Percentiles rank a stretch among this genome's conserved stretches.
phyloP scores from a whole-genome alignment of 441 rosid species.

The Geranium incanum region DNA sequence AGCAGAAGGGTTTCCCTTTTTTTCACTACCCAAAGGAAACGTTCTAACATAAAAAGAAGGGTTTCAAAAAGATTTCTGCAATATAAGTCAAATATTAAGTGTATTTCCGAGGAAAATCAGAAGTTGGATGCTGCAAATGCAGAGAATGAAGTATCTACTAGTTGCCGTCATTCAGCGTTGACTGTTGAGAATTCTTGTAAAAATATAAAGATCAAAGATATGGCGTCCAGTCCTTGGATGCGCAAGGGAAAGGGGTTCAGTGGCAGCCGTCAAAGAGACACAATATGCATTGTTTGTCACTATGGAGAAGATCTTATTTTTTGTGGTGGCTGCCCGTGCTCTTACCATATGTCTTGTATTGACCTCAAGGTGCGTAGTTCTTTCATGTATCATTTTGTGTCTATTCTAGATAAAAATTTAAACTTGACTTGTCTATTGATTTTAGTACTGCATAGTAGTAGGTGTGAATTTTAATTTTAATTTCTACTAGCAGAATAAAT shows the following conservation, averaged over 20 bases:
- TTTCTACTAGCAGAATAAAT: background rate
- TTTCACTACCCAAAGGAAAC: constrained; percentile 19
- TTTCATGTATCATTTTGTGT: constrained; percentile 1
- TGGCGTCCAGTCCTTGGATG: constrained; percentile 30
- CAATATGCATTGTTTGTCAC: constrained; percentile 38
- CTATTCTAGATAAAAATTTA: background rate
- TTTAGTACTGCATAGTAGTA: background rate
- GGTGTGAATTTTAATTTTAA: background rate
- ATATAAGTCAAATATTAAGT: constrained; percentile 14
- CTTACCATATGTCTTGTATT: constrained; percentile 35
- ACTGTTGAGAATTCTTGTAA: constrained; percentile 22
- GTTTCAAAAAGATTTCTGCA: constrained; percentile 14
- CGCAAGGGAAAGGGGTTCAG: constrained; percentile 27
- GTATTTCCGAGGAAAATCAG: constrained; percentile 15
- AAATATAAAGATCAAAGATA: constrained; percentile 23
- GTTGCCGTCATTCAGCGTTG: background rate
- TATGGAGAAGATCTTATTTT: constrained; percentile 28
- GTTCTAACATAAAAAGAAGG: constrained; percentile 17
- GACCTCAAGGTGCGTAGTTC: constrained; percentile 27
- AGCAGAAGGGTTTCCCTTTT: constrained; percentile 15
- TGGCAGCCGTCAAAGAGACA: constrained; percentile 22
- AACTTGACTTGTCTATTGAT: background rate
- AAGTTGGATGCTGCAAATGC: constrained; percentile 11
- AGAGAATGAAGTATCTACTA: constrained; percentile 14
- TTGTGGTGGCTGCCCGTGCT: constrained; percentile 30